These are phyloP conservation scores for Carpinus viminea DNA, from an alignment of 306 rosid species.

Conservation along the genomic window DNA sequence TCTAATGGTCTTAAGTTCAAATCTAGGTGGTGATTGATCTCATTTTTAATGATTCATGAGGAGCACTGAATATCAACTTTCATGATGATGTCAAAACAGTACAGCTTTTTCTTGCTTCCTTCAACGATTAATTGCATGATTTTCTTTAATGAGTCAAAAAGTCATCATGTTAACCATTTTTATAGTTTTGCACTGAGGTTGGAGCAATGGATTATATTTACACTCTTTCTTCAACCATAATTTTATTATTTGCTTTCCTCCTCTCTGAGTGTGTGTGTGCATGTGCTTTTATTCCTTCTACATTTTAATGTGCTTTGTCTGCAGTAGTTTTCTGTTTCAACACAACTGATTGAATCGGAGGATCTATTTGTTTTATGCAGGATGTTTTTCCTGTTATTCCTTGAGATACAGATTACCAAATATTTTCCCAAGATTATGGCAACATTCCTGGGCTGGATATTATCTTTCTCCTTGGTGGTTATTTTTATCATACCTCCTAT, in stretches of 20 bases:
- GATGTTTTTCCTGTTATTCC: slow-evolving; percentile 96
- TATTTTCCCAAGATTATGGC: slow-evolving; percentile 90
- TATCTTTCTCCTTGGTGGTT: slow-evolving; percentile 96
- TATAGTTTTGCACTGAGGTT: background rate
- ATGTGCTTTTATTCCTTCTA: background rate
- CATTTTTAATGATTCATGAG: background rate
- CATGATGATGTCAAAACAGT: background rate
- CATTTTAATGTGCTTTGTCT: slow-evolving; percentile 16
- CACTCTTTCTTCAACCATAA: background rate
- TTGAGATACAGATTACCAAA: slow-evolving; percentile 96
- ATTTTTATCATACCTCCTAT: slow-evolving; percentile 94
- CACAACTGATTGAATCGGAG: slow-evolving; percentile 22
- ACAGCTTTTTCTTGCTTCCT: background rate
- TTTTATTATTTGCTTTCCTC: background rate
- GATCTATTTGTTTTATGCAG: slow-evolving; percentile 49
- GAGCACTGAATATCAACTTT: background rate
- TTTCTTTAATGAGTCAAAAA: background rate
- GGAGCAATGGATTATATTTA: background rate
- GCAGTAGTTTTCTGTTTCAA: slow-evolving; percentile 10
- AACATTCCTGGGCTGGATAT: slow-evolving; percentile 96
- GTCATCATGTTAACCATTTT: background rate
- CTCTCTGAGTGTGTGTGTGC: background rate
- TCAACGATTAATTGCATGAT: background rate
- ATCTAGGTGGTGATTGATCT: background rate
- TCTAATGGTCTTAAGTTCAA: slow-evolving; percentile 13